A percentile compares a stretch with the other conserved stretches of the same genome.
phyloP scores from a whole-genome alignment of 2,329 filamentous ascomycete species.

The Pseudopithomyces chartarum region DNA sequence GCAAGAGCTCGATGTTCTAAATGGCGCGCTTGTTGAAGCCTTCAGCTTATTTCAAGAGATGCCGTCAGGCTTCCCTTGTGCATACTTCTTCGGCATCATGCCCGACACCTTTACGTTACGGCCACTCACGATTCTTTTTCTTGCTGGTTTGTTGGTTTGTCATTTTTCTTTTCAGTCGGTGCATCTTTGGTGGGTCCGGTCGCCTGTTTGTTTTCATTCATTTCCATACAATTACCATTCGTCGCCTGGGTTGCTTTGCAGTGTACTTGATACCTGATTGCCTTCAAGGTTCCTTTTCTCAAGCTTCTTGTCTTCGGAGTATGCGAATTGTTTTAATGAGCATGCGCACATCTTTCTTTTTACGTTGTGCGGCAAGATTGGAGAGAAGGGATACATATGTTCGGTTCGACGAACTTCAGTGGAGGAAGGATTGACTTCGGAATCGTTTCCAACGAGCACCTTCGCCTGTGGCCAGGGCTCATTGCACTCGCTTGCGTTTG shows the following conservation, averaged over 20 bases:
- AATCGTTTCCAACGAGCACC: slow-evolving; percentile 34
- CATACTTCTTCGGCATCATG: slow-evolving; percentile 40
- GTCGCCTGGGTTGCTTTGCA: slow-evolving; percentile 27
- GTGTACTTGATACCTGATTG: slow-evolving; percentile 12
- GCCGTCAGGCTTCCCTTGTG: slow-evolving; percentile 34
- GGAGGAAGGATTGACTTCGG: slow-evolving; percentile 19
- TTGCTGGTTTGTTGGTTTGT: slow-evolving; percentile 21
- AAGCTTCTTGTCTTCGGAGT: slow-evolving; percentile 31
- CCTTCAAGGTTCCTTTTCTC: slow-evolving; percentile 31
- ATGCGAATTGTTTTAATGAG: slow-evolving; percentile 42
- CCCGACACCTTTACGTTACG: slow-evolving; percentile 34
- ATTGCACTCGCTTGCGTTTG: slow-evolving; percentile 40
- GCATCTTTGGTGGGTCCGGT: slow-evolving; percentile 32
- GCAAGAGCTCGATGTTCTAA: slow-evolving; percentile 72
- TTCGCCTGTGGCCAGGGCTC: slow-evolving; percentile 42
- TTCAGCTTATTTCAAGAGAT: slow-evolving; percentile 15
- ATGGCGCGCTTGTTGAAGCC: slow-evolving; percentile 11
- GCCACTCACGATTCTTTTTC: slow-evolving; percentile 43
- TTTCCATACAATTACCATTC: slow-evolving; percentile 37
- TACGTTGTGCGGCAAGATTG: slow-evolving; percentile 18
- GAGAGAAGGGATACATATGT: slow-evolving; percentile 13
- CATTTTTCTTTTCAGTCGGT: slow-evolving; percentile 12
- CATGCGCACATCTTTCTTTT: slow-evolving; percentile 32
- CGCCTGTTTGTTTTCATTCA: slow-evolving; percentile 20
- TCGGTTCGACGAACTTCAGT: slow-evolving; percentile 17